Percentiles rank a stretch among this genome's conserved stretches.
Evolutionary conservation across 2,329 filamentous ascomycete species (phyloP).

Genomic region (Tolypocladium pustulatum): DNA sequence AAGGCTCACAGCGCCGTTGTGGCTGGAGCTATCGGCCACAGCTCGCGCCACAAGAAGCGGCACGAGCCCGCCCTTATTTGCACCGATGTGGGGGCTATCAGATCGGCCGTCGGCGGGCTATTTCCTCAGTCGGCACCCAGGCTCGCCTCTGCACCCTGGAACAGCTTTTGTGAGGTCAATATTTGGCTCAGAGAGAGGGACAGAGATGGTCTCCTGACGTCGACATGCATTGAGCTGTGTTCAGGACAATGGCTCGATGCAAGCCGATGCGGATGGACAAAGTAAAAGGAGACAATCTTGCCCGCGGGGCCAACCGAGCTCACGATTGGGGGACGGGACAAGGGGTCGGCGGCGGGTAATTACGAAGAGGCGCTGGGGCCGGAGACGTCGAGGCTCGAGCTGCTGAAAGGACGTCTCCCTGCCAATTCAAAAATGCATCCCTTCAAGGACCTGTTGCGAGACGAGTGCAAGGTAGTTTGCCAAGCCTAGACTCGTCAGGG

Average conservation of each 20-base stretch:
- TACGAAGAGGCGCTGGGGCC: not conserved
- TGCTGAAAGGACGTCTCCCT: not conserved
- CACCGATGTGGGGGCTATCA: not conserved
- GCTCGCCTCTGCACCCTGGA: not conserved
- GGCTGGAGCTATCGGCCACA: constrained; percentile 11
- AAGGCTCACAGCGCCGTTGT: constrained; percentile 1
- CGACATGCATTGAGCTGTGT: not conserved
- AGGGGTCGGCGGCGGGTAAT: not conserved
- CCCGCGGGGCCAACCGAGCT: not conserved
- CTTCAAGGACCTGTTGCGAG: not conserved
- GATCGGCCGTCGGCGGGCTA: not conserved
- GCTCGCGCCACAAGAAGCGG: constrained; percentile 15
- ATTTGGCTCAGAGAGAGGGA: not conserved
- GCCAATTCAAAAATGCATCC: not conserved
- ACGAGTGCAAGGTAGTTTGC: not conserved
- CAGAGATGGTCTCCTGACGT: not conserved
- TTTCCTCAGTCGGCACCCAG: not conserved
- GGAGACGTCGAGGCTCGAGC: not conserved
- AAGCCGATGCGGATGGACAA: not conserved
- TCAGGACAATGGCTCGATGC: not conserved
- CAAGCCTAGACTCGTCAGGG: not conserved
- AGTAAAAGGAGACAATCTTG: not conserved
- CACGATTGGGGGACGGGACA: not conserved
- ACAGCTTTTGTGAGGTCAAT: not conserved
- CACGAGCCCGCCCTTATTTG: not conserved